These are phyloP conservation scores for Cladosporium sp. DNA, from an alignment of 2,329 filamentous ascomycete genomes.

Conservation along the genomic window DNA sequence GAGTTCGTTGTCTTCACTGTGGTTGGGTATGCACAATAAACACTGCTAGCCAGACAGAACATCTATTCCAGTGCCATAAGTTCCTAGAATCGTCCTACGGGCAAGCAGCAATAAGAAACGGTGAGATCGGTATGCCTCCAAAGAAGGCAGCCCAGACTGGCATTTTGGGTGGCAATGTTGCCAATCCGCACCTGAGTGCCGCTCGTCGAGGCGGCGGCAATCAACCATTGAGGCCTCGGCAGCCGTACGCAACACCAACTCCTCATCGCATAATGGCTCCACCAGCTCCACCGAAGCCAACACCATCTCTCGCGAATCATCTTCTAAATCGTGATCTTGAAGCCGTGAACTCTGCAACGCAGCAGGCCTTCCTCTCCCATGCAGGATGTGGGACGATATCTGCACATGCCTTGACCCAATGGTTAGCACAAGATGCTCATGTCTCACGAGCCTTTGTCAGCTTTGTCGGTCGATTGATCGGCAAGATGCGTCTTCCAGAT, in stretches of 20 bases:
- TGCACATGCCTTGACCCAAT: conserved; percentile 58
- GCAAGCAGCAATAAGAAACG: conserved; percentile 36
- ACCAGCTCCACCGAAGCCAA: conserved; percentile 27
- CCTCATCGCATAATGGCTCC: conserved; percentile 35
- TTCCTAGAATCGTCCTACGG: conserved; percentile 49
- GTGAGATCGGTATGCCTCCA: conserved; percentile 25
- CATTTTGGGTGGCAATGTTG: conserved; percentile 48
- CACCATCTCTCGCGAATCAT: conserved; percentile 57
- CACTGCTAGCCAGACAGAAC: conserved; percentile 53
- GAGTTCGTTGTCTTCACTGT: conserved; percentile 51
- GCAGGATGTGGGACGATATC: conserved; percentile 64
- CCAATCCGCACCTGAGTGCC: conserved; percentile 41
- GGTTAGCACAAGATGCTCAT: conserved; percentile 71
- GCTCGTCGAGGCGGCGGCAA: conserved; percentile 12
- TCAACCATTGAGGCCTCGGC: conserved; percentile 22
- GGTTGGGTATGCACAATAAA: conserved; percentile 53
- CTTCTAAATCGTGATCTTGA: conserved; percentile 53
- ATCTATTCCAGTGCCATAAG: conserved; percentile 47
- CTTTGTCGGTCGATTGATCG: conserved; percentile 65
- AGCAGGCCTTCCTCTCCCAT: conserved; percentile 64
- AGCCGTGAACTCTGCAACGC: conserved; percentile 59
- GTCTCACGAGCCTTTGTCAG: conserved; percentile 70
- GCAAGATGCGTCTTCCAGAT: conserved; percentile 59
- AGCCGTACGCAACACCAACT: conserved; percentile 25
- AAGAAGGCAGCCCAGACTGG: conserved; percentile 29